Evolutionary conservation across 192 early-diverging fungal genomes (phyloP).

Genomic region (Pilaira anomala): DNA sequence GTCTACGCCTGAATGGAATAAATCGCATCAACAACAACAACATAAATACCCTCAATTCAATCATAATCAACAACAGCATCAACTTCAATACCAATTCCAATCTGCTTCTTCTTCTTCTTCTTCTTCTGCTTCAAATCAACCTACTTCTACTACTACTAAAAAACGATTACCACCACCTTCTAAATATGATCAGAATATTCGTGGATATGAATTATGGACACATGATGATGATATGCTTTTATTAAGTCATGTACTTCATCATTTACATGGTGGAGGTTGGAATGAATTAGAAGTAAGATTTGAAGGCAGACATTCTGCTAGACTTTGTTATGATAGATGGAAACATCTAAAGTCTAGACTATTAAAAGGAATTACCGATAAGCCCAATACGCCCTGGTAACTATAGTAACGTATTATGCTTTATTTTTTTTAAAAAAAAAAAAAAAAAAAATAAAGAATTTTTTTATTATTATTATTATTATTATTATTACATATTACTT

Average conservation of each 20-base stretch:
- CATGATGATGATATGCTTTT: slow-evolving; percentile 29
- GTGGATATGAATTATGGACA: slow-evolving; percentile 32
- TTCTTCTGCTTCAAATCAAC: too few relatives aligned
- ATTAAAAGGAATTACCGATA: slow-evolving; percentile 14
- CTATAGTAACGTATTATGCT: neutral
- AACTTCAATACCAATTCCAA: too few relatives aligned
- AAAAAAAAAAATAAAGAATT: neutral
- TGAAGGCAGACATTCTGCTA: slow-evolving; percentile 27
- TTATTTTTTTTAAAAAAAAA: neutral
- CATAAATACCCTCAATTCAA: neutral
- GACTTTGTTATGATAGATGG: slow-evolving; percentile 30
- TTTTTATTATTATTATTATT: neutral
- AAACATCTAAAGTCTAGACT: slow-evolving; percentile 16
- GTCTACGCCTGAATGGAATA: too few relatives aligned
- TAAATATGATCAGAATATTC: slow-evolving; percentile 24
- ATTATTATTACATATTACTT: too few relatives aligned
- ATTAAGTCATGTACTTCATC: slow-evolving; percentile 27
- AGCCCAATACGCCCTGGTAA: neutral
- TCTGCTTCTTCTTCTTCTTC: too few relatives aligned
- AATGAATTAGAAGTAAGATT: slow-evolving; percentile 23
- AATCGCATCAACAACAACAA: neutral
- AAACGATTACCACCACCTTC: slow-evolving; percentile 8
- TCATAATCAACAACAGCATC: too few relatives aligned
- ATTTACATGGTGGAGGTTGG: slow-evolving; percentile 24
- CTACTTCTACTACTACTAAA: neutral